Base-by-base conservation (phyloP, 352 stramenopile genomes). In the Phytophthora uliginosa region DNA sequence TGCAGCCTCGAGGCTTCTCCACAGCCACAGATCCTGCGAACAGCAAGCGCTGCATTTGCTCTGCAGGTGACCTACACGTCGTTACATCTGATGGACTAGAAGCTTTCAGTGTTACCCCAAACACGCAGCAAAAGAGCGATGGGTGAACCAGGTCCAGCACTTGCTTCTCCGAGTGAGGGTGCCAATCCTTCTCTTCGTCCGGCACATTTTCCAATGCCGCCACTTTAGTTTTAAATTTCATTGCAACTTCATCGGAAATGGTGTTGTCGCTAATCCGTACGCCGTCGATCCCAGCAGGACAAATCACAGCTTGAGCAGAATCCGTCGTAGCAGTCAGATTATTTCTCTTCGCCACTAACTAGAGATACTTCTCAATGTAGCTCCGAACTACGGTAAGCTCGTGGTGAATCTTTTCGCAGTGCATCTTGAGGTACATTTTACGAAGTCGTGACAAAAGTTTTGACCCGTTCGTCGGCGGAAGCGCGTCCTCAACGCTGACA, bases 121-220 rank as follows among this genome's bases (percentile, higher is more conserved):
- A 65, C 0, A 94, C 76, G 22, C 76, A 85, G 54, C 86, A 94
- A 56, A 82, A 91, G 2, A 92, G 60, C 36, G 86, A 92, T 24
- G 85, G 83, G 63, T 91, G 79, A 13, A 94, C 74, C 17, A 92
- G 72, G 40, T 90, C 65, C 9, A 90, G 73, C 40, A 92, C 79
- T 48, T 90, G 79, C 0, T 83, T 50, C 42, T 84, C 66, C 9
- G 80, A 84, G 17, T 78, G 63, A 1, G 83, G 82, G 26, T 94
- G 84, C 81, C 83, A 92, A 54, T 91, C 82, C 56, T 86, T 90
- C 34, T 77, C 33, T 1, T 79, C 59, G 1, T 85, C 80, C 1
- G 76, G 63, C 2, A 85, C 72, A 31, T 83, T 70, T 45, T 89
- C 82, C 9, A 89, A 51, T 12, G 42, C 47, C 0, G 28, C 61